A percentile compares a stretch with the other conserved stretches of the same genome.
Conservation (phyloP, 2,329 filamentous ascomycete genomes). For the Paecilomyces formosus region DNA sequence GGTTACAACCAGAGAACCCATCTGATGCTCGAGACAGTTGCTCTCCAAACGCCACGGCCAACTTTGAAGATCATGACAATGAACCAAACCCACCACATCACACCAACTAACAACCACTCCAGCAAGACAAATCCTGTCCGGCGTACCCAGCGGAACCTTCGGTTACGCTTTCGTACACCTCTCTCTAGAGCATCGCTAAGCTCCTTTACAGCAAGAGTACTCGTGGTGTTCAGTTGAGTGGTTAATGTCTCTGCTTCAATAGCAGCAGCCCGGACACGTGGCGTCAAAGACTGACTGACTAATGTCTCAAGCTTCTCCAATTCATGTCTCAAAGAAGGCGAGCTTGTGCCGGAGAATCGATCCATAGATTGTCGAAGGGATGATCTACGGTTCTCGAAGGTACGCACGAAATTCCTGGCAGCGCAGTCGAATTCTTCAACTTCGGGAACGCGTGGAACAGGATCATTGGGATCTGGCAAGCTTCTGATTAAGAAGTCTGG, state of each 20-base stretch:
- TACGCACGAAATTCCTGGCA: slow-evolving; percentile 42
- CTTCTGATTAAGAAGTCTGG: slow-evolving; percentile 28
- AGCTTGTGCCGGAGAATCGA: slow-evolving; percentile 38
- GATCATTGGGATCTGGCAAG: slow-evolving; percentile 17
- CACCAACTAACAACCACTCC: slow-evolving; percentile 79
- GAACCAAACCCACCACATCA: slow-evolving; percentile 94
- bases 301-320: slow-evolving; percentile 38
- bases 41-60: slow-evolving; percentile 55
- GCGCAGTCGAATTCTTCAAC: slow-evolving; percentile 49
- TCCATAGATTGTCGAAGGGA: slow-evolving; percentile 39
- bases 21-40: slow-evolving; percentile 52
- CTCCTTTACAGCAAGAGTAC: slow-evolving; percentile 72
- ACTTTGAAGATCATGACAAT: slow-evolving; percentile 70
- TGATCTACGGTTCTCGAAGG: slow-evolving; percentile 38
- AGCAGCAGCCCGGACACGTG: slow-evolving; percentile 58
- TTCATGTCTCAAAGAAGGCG: slow-evolving; percentile 37
- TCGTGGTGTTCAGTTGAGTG: slow-evolving; percentile 66
- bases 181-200: slow-evolving; percentile 67
- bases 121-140: slow-evolving; percentile 71
- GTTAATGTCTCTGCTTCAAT: slow-evolving; percentile 75
- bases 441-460: slow-evolving; percentile 35
- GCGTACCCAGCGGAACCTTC: slow-evolving; percentile 68
- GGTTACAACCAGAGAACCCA: slow-evolving; percentile 77
- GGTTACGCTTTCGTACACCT: slow-evolving; percentile 63
- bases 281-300: slow-evolving; percentile 44